Conservation (phyloP, 768 basidiomycete genomes). For the Russula lepida region DNA sequence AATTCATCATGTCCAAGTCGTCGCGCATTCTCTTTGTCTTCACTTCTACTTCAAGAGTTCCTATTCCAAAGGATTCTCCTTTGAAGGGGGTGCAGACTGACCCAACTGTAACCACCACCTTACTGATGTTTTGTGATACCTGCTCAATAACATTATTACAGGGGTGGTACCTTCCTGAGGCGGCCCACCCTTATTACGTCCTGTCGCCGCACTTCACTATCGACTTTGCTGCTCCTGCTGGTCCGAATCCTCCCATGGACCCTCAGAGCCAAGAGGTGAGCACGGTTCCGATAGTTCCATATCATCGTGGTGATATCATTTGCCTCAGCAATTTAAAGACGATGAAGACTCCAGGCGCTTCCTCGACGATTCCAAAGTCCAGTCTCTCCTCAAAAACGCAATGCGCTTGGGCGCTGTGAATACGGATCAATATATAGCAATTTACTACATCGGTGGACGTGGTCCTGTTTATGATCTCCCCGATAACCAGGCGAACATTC, state of each 20-base stretch:
- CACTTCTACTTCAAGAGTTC: conserved; percentile 53
- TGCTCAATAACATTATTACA: conserved; percentile 23
- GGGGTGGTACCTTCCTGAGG: conserved; percentile 75
- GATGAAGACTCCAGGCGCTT: conserved; percentile 45
- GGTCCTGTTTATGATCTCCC: conserved; percentile 71
- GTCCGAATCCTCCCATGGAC: conserved; percentile 66
- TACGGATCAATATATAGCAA: conserved; percentile 53
- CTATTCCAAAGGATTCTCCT: too few species aligned
- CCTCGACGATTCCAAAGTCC: conserved; percentile 44
- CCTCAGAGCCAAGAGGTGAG: conserved; percentile 42
- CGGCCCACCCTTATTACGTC: conserved; percentile 30
- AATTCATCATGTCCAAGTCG: not conserved
- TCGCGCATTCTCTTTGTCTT: conserved; percentile 66
- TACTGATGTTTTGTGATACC: not conserved
- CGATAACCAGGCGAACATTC: conserved; percentile 44
- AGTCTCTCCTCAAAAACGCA: conserved; percentile 44
- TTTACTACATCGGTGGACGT: conserved; percentile 77
- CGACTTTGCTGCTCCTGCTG: conserved; percentile 38
- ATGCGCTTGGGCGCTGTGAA: conserved; percentile 55
- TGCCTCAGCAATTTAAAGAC: conserved; percentile 42
- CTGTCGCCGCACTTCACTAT: conserved; percentile 34
- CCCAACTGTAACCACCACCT: conserved; percentile 36
- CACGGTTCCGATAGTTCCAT: not conserved
- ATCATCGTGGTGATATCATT: not conserved
- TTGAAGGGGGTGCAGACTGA: too few species aligned